Base-by-base conservation (phyloP, 2,329 filamentous ascomycete genomes). In the Geosmithia morbida region DNA sequence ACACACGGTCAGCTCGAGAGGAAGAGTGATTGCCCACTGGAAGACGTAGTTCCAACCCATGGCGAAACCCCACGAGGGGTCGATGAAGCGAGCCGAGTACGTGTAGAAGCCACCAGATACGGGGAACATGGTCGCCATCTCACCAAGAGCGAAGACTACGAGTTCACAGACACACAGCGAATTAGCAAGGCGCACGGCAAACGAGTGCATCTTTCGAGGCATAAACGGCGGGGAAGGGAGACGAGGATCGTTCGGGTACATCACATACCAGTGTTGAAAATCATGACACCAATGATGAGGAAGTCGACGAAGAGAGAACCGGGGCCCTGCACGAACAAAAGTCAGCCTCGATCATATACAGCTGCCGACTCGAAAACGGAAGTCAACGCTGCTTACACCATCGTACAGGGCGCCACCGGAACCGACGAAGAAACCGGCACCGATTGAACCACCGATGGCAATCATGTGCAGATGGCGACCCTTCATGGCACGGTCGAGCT, bases 61-160 rank as follows among this genome's bases (percentile, higher is more conserved):
- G 50, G 69, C 69, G 52, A 72, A 72, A 49, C 69, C 69, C 70
- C 73, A 78, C 2, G 75, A 71, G 37, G 74, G 74, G 54, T 76
- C 75, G 50, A 79, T 74, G 53, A 79, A 79, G 46, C 75, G 73
- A 43, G 68, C 66, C 30, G 70, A 74, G 62, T 76, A 78, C 18
- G 71, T 73, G 56, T 75, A 77, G 66, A 79, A 79, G 50, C 71
- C 72, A 57, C 75, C 75, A 54, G 73, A 75, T 55, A 78, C 68
- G 17, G 75, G 75, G 52, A 69, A 79, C 61, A 77, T 67, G 52
- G 77, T 69, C 42, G 74, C 71, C 48, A 79, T 60, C 60, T 79
- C 75, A 52, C 74, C 75, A 49, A 79, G 68, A 51, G 75, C 74
- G 54, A 74, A 73, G 51, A 78, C 67, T 60, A 44, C 7, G 37